A percentile compares a stretch with the other conserved stretches of the same genome.
These are phyloP conservation scores for Backusella circina DNA, from an alignment of 192 early-diverging fungal species.

Conservation along the genomic window DNA sequence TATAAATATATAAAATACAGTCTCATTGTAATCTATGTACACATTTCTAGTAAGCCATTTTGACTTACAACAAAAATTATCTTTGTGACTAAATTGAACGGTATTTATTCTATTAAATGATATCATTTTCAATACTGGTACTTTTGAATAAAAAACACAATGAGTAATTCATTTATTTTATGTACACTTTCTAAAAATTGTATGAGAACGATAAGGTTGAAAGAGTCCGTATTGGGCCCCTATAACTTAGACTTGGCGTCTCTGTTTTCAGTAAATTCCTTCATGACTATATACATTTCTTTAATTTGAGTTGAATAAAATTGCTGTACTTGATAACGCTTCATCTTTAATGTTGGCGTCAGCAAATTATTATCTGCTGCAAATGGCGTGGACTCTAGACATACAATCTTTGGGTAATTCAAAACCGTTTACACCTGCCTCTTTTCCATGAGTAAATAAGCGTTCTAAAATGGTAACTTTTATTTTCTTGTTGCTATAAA, in stretches of 20 bases:
- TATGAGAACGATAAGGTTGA: not conserved
- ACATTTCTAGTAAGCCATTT: no score
- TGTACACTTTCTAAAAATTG: not conserved
- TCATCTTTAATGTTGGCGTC: slow-evolving; percentile 87
- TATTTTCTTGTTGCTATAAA: slow-evolving; percentile 57
- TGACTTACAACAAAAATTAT: no score
- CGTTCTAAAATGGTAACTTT: slow-evolving; percentile 42
- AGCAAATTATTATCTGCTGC: slow-evolving; percentile 67
- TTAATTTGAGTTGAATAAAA: slow-evolving; percentile 61
- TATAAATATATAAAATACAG: not conserved
- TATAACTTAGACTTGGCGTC: not conserved
- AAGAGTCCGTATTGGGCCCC: not conserved
- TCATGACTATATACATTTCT: slow-evolving; percentile 53
- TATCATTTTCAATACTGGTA: not conserved
- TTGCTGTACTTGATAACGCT: slow-evolving; percentile 69
- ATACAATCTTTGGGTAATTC: slow-evolving; percentile 63
- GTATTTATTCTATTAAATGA: no score
- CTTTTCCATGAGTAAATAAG: slow-evolving; percentile 50
- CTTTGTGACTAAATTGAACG: no score
- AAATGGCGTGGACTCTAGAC: slow-evolving; percentile 61
- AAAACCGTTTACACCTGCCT: slow-evolving; percentile 60
- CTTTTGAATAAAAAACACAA: not conserved
- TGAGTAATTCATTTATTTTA: not conserved
- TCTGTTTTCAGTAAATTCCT: not conserved
- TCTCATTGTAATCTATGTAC: not conserved